Evolutionary conservation across 495 filamentous ascomycete genomes (phyloP).

Genomic region (Neurospora sp.): DNA sequence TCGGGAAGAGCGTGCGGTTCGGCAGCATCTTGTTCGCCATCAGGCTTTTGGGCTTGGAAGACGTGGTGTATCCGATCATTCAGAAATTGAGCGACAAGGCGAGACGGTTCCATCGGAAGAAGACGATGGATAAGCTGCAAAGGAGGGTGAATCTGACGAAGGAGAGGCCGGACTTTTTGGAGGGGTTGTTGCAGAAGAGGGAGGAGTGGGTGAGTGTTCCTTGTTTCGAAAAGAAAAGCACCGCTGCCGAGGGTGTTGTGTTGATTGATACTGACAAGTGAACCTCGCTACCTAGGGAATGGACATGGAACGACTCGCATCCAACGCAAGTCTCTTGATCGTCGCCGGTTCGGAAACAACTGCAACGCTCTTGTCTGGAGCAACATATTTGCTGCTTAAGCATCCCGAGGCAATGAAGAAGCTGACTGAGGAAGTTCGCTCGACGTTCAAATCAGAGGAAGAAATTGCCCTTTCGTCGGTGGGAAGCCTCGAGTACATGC

Average conservation of each 20-base stretch:
- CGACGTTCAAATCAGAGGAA: slow-evolving; percentile 30
- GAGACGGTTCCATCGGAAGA: slow-evolving; percentile 11
- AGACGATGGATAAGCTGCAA: slow-evolving; percentile 17
- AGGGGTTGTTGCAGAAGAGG: slow-evolving; percentile 31
- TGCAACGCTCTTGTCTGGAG: slow-evolving; percentile 36
- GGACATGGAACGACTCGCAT: slow-evolving; percentile 8
- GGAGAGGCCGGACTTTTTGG: slow-evolving; percentile 31
- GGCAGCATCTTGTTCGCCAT: slow-evolving; percentile 17
- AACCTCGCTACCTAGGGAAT: neutral
- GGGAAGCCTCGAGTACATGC: slow-evolving; percentile 36
- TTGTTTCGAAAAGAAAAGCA: neutral
- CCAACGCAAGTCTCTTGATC: slow-evolving; percentile 17
- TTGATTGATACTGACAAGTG: neutral
- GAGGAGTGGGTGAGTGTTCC: slow-evolving; percentile 13
- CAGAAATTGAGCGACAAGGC: neutral
- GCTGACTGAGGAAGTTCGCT: slow-evolving; percentile 39
- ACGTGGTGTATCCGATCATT: slow-evolving; percentile 4
- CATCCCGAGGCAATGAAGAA: slow-evolving; percentile 29
- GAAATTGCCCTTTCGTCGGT: slow-evolving; percentile 41
- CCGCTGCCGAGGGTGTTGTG: too few relatives aligned
- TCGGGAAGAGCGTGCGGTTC: slow-evolving; percentile 15
- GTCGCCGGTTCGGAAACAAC: slow-evolving; percentile 43
- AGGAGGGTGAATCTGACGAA: slow-evolving; percentile 19
- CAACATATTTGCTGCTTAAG: slow-evolving; percentile 38
- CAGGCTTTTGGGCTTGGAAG: slow-evolving; percentile 11